Percentiles rank a stretch among this genome's conserved stretches.
phyloP scores from a whole-genome alignment of 768 basidiomycete genomes.

The Lactarius trivialis region DNA sequence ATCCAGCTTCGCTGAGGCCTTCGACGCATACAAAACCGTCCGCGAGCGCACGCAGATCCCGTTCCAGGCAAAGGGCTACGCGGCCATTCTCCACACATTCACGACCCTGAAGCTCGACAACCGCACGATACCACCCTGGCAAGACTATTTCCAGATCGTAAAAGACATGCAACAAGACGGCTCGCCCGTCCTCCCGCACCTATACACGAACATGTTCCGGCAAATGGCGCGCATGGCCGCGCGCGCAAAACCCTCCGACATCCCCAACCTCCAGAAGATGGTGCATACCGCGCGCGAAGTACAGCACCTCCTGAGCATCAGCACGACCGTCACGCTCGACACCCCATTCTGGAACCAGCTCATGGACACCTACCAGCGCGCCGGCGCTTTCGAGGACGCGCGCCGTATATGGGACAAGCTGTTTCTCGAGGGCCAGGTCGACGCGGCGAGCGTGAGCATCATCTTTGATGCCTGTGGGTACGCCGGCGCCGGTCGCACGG shows the following conservation, averaged over 20 bases:
- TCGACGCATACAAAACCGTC: conserved; percentile 49
- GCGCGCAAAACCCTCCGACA: conserved; percentile 20
- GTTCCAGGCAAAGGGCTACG: conserved; percentile 55
- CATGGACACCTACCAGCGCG: conserved; percentile 85
- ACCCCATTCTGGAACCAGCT: conserved; percentile 55
- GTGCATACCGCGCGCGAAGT: conserved; percentile 50
- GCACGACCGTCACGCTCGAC: conserved; percentile 70
- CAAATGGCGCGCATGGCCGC: conserved; percentile 43
- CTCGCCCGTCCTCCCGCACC: conserved; percentile 45
- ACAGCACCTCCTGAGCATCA: conserved; percentile 73
- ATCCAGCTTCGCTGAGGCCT: conserved; percentile 49
- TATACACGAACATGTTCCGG: conserved; percentile 63
- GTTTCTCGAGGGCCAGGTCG: conserved; percentile 49
- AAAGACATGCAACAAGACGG: conserved; percentile 72
- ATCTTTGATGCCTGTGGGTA: conserved; percentile 80
- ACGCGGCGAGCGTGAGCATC: conserved; percentile 67
- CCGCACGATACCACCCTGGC: conserved; percentile 27
- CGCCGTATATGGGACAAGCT: conserved; percentile 77
- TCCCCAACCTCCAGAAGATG: conserved; percentile 32
- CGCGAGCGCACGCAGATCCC: conserved; percentile 27
- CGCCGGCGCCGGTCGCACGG: conserved; percentile 44
- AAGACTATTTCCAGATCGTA: conserved; percentile 68
- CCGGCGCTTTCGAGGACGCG: conserved; percentile 62
- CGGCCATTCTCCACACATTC: conserved; percentile 57
- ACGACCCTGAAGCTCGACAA: conserved; percentile 49